Conservation (phyloP, 2,329 filamentous ascomycete genomes). For the Neurospora sp. region DNA sequence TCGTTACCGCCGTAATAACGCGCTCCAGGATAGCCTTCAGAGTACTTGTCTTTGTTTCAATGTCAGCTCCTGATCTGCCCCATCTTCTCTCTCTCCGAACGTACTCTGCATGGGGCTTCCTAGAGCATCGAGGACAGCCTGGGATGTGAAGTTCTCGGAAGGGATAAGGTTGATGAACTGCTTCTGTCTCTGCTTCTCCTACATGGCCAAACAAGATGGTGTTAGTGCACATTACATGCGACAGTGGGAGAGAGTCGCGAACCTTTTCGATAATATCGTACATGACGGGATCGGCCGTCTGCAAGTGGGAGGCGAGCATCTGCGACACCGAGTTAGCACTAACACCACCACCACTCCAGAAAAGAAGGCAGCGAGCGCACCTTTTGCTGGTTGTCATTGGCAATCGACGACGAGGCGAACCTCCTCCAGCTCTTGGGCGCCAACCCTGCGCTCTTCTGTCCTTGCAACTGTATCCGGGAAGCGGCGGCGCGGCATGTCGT, state of each 20-base stretch:
- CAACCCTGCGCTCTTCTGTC: neutral
- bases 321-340: conserved; percentile 26
- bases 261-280: conserved; percentile 89
- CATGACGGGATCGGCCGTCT: conserved; percentile 77
- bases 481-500: conserved; percentile 1
- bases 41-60: conserved; percentile 72
- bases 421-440: conserved; percentile 21
- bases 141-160: conserved; percentile 91
- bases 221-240: conserved; percentile 3
- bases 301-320: conserved; percentile 70
- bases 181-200: conserved; percentile 95
- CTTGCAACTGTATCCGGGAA: conserved; percentile 5
- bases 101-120: conserved; percentile 92
- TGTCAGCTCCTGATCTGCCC: conserved; percentile 19
- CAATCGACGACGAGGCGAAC: conserved; percentile 37
- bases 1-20: conserved; percentile 96
- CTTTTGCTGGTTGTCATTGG: conserved; percentile 49
- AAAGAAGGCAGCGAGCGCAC: conserved; percentile 26
- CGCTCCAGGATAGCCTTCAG: conserved; percentile 92
- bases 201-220: conserved; percentile 1
- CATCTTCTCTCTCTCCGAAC: conserved; percentile 20
- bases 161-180: conserved; percentile 98
- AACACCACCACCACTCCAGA: neutral
- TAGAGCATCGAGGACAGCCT: conserved; percentile 81
- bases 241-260: conserved; percentile 9